Percentiles rank a stretch among this genome's conserved stretches.
Conservation (phyloP, 2,329 filamentous ascomycete genomes). For the Ascochyta clinopodiicola region DNA sequence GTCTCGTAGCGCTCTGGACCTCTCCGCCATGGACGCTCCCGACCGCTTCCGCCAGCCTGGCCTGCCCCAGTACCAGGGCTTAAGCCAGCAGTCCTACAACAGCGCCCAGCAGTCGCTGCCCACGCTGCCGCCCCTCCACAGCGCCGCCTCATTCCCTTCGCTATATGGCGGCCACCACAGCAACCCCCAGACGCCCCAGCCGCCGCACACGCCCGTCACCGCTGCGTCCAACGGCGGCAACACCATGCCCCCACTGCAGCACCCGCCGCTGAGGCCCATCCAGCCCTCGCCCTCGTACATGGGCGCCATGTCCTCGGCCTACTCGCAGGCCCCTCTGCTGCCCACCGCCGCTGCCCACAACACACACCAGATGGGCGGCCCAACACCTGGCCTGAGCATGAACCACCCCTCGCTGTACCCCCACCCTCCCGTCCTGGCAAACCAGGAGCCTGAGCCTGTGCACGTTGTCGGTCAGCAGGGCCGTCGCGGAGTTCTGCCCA, state of each 20-base stretch:
- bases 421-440: conserved; percentile 46
- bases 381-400: conserved; percentile 47
- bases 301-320: conserved; percentile 40
- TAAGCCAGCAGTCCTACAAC: conserved; percentile 42
- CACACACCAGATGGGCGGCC: conserved; percentile 43
- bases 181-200: conserved; percentile 49
- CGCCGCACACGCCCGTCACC: conserved; percentile 46
- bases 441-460: conserved; percentile 68
- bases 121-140: conserved; percentile 47
- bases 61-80: conserved; percentile 41
- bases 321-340: conserved; percentile 45
- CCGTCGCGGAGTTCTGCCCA: conserved; percentile 87
- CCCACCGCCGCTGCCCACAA: conserved; percentile 45
- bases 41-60: conserved; percentile 48
- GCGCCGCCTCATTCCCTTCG: conserved; percentile 37
- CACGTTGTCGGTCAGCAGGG: conserved; percentile 97
- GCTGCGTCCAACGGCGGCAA: conserved; percentile 39
- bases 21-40: conserved; percentile 41
- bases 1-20: conserved; percentile 12
- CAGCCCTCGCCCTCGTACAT: conserved; percentile 47
- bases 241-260: conserved; percentile 45
- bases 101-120: conserved; percentile 39
- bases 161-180: conserved; percentile 46
- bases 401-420: conserved; percentile 48
- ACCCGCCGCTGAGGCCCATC: conserved; percentile 47